These are phyloP conservation scores for Inonotus obliquus DNA, from an alignment of 1,284 basidiomycete species.

Conservation along the genomic window DNA sequence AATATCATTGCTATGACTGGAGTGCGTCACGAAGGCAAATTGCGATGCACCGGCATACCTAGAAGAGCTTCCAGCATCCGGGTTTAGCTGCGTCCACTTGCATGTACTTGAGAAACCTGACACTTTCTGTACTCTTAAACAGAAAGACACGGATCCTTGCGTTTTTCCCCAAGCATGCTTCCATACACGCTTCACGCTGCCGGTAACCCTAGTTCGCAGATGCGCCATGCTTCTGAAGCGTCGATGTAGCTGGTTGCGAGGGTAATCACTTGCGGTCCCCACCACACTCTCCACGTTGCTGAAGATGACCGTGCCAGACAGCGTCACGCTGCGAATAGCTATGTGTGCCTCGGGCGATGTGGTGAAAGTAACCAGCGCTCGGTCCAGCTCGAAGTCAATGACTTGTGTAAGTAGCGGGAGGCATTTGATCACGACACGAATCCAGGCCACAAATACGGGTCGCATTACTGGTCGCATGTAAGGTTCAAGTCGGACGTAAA, in stretches of 20 bases:
- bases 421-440: slow-evolving; percentile 57
- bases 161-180: slow-evolving; percentile 63
- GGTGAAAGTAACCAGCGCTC: slow-evolving; percentile 44
- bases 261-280: slow-evolving; percentile 24
- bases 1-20: neutral
- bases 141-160: slow-evolving; percentile 47
- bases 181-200: slow-evolving; percentile 58
- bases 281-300: slow-evolving; percentile 40
- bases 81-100: slow-evolving; percentile 1
- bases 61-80: slow-evolving; percentile 3
- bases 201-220: slow-evolving; percentile 55
- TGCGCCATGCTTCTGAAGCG: slow-evolving; percentile 45
- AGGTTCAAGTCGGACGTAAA: slow-evolving; percentile 51
- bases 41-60: neutral
- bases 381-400: slow-evolving; percentile 60
- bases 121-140: slow-evolving; percentile 42
- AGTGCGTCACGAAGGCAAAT: slow-evolving; percentile 11
- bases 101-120: neutral
- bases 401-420: slow-evolving; percentile 62
- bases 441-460: slow-evolving; percentile 42
- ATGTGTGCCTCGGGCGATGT: slow-evolving; percentile 48
- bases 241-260: slow-evolving; percentile 22
- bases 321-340: slow-evolving; percentile 42
- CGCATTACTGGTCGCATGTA: slow-evolving; percentile 57
- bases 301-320: slow-evolving; percentile 53